Evolutionary conservation across 306 rosid species (phyloP), one percentile per base, ranked within the genome.

Genomic region (Sphenostylis stenocarpa): DNA sequence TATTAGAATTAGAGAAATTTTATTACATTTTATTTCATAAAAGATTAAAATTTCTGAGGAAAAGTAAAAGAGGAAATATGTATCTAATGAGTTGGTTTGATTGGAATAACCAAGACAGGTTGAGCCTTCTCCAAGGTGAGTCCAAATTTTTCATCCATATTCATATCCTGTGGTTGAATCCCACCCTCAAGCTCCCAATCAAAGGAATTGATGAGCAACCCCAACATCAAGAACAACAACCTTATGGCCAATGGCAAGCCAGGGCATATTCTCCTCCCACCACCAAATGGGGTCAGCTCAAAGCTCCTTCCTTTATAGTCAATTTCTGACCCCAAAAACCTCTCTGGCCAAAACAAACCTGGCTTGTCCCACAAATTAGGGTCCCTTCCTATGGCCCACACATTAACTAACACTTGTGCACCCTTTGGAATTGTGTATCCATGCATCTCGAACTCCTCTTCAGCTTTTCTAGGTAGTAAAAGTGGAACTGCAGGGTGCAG

Each of bases 321-420:
- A 51, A 72, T 64, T 17, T 80, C 79, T 9, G 83, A 80, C 4
- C 52, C 80, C 49, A 75, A 63, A 12, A 79, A 72, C 34, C 78
- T 72, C 60, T 79, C 78, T 0, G 83, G 83, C 2, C 38, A 41
- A 43, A 80, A 80, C 24, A 51, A 45, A 41, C 49, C 7, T 0
- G 83, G 67, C 14, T 79, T 63, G 0, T 80, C 83, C 83, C 83
- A 80, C 52, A 72, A 19, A 6, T 41, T 41, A 28, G 79, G 20
- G 36, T 80, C 83, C 16, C 83, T 80, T 0, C 83, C 83, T 39
- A 72, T 80, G n/a, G 83, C 83, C 83, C 83, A 80, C 8, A 72
- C 74, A 21, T 80, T 80, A 7, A 80, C 39, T 0, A 80, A 20
- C 1, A 80, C 74, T 29, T 80, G 83, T 52, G 83, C 68, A 13